Evolutionary conservation across 2,329 filamentous ascomycete species (phyloP).

Genomic region (Phaeosphaeria sp.): DNA sequence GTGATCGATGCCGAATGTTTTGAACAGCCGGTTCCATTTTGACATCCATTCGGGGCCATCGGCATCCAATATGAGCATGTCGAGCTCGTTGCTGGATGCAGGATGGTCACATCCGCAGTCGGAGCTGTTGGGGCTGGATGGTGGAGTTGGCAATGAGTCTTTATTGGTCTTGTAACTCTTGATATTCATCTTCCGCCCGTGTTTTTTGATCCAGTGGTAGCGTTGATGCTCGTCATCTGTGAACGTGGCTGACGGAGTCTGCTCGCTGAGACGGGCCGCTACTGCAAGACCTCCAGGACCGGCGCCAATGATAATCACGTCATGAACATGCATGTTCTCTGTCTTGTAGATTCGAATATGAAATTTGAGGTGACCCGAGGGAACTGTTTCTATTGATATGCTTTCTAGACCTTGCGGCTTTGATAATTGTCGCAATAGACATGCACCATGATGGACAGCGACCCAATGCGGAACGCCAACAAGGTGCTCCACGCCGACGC

Average conservation of each 20-base stretch:
- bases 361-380: not conserved
- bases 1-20: constrained; percentile 72
- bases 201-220: constrained; percentile 78
- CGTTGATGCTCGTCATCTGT: constrained; percentile 82
- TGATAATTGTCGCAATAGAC: not conserved
- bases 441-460: constrained; percentile 31
- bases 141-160: constrained; percentile 34
- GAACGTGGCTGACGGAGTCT: constrained; percentile 78
- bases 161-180: constrained; percentile 59
- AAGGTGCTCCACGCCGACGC: constrained; percentile 24
- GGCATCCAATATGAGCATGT: constrained; percentile 69
- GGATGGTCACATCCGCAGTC: constrained; percentile 22
- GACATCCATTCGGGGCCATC: constrained; percentile 70
- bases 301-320: constrained; percentile 76
- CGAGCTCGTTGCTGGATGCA: constrained; percentile 11
- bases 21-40: constrained; percentile 74
- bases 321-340: constrained; percentile 53
- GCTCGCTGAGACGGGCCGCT: constrained; percentile 74
- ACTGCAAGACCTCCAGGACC: constrained; percentile 78
- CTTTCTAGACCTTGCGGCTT: not conserved
- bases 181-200: constrained; percentile 65
- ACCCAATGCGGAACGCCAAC: constrained; percentile 22
- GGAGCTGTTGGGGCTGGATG: constrained; percentile 27
- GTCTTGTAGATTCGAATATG: not conserved
- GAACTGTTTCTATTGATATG: not conserved